phyloP scores from a whole-genome alignment of 768 basidiomycete genomes.

The Termitomyces sp. region DNA sequence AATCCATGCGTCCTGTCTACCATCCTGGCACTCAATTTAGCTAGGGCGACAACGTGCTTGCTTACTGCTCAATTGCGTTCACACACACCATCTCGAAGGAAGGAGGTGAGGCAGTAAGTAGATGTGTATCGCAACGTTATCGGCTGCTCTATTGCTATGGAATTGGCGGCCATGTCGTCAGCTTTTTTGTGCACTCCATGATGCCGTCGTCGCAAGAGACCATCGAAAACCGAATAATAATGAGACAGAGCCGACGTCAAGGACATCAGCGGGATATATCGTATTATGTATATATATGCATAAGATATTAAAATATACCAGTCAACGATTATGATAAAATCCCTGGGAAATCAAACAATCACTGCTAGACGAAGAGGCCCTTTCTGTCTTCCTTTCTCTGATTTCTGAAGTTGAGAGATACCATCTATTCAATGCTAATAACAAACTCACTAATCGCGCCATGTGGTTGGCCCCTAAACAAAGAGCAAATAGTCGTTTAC shows the following conservation, averaged over 20 bases:
- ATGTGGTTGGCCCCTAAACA: constrained; percentile 25
- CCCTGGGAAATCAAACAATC: too few species aligned
- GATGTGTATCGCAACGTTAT: constrained; percentile 19
- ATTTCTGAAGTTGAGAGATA: not conserved
- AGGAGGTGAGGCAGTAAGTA: constrained; percentile 46
- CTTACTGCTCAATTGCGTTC: constrained; percentile 34
- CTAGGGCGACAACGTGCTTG: constrained; percentile 34
- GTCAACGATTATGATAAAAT: not conserved
- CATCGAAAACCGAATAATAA: too few species aligned
- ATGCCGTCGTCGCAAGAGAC: too few species aligned
- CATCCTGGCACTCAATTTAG: not conserved
- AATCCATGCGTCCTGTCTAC: too few species aligned
- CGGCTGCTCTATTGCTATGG: too few species aligned
- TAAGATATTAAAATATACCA: not conserved
- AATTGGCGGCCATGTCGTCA: not conserved
- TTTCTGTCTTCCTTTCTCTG: constrained; percentile 19
- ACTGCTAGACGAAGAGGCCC: constrained; percentile 12
- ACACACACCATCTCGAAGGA: constrained; percentile 33
- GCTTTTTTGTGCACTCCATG: constrained; percentile 24
- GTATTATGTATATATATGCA: not conserved
- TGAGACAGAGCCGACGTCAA: too few species aligned
- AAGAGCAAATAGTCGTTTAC: constrained; percentile 25
- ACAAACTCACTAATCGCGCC: constrained; percentile 13
- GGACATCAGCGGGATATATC: too few species aligned
- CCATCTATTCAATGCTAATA: too few species aligned